A percentile compares a stretch with the other conserved stretches of the same genome.
Evolutionary conservation across 208 protist genomes (phyloP).

Genomic region (Eutreptiella sp.): DNA sequence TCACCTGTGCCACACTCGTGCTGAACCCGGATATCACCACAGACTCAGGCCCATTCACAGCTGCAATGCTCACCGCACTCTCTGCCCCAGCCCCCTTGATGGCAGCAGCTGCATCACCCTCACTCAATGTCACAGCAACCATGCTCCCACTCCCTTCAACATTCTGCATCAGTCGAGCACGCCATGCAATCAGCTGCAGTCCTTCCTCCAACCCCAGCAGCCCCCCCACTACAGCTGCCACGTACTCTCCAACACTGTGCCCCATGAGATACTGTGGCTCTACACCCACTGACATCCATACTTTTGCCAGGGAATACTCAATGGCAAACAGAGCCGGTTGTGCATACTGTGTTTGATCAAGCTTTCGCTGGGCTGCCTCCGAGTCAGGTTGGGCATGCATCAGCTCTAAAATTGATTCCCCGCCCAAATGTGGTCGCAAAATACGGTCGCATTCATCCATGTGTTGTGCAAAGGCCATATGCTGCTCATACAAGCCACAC

Average conservation of each 20-base stretch:
- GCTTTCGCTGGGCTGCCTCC: not conserved
- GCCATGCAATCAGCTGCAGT: slow-evolving; percentile 19
- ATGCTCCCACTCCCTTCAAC: no score
- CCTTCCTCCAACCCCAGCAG: slow-evolving; percentile 37
- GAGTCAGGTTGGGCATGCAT: no score
- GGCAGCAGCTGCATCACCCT: slow-evolving; percentile 6
- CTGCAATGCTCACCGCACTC: slow-evolving; percentile 22
- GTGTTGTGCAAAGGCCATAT: slow-evolving; percentile 24
- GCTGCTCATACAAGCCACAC: slow-evolving; percentile 29
- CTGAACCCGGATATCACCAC: slow-evolving; percentile 6
- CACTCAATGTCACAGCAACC: not conserved
- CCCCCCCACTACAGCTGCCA: slow-evolving; percentile 28
- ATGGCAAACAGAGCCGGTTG: slow-evolving; percentile 41
- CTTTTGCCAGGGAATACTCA: slow-evolving; percentile 33
- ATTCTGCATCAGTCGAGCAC: no score
- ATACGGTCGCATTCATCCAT: slow-evolving; percentile 35
- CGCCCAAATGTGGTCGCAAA: no score
- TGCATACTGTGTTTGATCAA: not conserved
- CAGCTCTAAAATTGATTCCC: no score
- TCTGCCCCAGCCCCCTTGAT: not conserved
- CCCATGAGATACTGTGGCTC: slow-evolving; percentile 33
- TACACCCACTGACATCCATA: slow-evolving; percentile 32
- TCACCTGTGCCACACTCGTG: slow-evolving; percentile 3
- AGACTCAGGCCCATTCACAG: slow-evolving; percentile 13
- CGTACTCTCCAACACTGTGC: slow-evolving; percentile 44